Evolutionary conservation across 148 eudicot species (phyloP).

Genomic region (Rhododendron griersonianum): DNA sequence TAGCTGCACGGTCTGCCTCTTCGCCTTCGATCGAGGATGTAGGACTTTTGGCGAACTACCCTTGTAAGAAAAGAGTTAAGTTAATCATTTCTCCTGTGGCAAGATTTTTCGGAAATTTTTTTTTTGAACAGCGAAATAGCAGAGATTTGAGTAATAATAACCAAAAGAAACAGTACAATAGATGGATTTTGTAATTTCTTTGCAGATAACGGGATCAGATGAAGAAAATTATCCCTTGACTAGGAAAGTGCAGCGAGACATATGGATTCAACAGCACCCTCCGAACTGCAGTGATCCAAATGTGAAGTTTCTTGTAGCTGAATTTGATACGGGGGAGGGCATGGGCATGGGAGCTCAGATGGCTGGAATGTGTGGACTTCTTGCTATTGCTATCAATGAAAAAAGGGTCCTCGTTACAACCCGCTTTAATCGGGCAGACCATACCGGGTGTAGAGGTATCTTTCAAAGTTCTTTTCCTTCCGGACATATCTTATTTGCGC

Average conservation of each 20-base stretch:
- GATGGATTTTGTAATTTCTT: background rate
- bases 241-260: slow-evolving; percentile 85
- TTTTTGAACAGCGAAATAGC: too few relatives aligned
- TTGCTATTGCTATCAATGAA: slow-evolving; percentile 75
- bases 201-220: slow-evolving; percentile 73
- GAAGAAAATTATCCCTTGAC: slow-evolving; percentile 93
- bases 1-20: too few relatives aligned
- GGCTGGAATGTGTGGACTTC: slow-evolving; percentile 87
- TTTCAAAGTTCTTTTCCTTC: background rate
- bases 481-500: background rate
- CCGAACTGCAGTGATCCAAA: slow-evolving; percentile 56
- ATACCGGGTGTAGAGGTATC: slow-evolving; percentile 84
- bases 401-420: slow-evolving; percentile 70
- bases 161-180: too few relatives aligned
- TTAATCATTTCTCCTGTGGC: too few relatives aligned
- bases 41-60: too few relatives aligned
- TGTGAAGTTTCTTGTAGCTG: slow-evolving; percentile 76
- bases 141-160: too few relatives aligned
- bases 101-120: too few relatives aligned
- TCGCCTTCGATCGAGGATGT: too few relatives aligned
- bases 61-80: too few relatives aligned
- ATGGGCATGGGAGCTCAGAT: slow-evolving; percentile 92
- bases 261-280: slow-evolving; percentile 98
- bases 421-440: slow-evolving; percentile 90
- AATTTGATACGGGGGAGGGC: slow-evolving; percentile 76